Evolutionary conservation across 2,329 filamentous ascomycete species (phyloP), one percentile per base, ranked within the genome.

Genomic region (Colletotrichum noveboracense): DNA sequence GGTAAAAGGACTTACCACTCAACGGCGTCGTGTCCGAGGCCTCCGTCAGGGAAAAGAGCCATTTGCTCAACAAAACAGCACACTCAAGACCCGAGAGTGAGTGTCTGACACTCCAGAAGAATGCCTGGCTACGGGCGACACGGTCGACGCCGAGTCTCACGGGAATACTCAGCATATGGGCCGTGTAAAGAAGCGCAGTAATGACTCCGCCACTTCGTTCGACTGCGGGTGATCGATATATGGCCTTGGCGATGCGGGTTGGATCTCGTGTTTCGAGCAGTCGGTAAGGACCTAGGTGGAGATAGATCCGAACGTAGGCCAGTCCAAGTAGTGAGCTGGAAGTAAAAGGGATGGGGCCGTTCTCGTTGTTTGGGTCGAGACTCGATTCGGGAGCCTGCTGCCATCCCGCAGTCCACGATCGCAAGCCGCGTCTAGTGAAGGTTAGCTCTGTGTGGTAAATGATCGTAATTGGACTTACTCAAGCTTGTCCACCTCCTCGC

Each of bases 41-140:
- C 13, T 72, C 76, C 28, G 78, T 76, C 55, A 85, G 66, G 76
- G 80, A 78, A 52, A 81, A 74, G 60, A 88, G 81, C 87, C 87
- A 89, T 75, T 91, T 91, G 16, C 88, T 88, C 0, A 91, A 80
- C 4, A 91, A 81, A 0, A 91, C 86, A 0, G 88, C 89, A 24
- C 89, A 91, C 77, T 91, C 90, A 0, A 91, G 83, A 1, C 87
- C 88, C 6, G 88, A 89, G 0, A 91, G 83, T 0, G 89, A 89
- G 68, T 91, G 89, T n/a, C 90, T 85, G 4, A 90, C 89, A 6
- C 88, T 90, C 89, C 89, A 91, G 64, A 90, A 88, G 60, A 90
- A 89, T 0, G 89, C 88, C 66, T 91, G 89, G 18, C 88, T 91
- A 18, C 88, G 83, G 0, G 89, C 89, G 1, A 91, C 89, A 16